Conservation (phyloP, 192 early-diverging fungal species). For the Cladochytrium replicatum region DNA sequence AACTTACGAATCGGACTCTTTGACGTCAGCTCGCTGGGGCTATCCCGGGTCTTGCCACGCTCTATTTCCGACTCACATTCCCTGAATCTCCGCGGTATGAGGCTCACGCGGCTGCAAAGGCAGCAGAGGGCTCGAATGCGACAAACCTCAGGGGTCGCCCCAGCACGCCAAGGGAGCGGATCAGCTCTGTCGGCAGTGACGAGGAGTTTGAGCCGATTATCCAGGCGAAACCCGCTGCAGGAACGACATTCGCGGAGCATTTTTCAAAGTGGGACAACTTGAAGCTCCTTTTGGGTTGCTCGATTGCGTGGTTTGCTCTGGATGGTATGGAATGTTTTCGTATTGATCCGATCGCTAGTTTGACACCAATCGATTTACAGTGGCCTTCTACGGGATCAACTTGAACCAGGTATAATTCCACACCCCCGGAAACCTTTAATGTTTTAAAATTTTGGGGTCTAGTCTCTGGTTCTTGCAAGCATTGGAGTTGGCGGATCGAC, state of each 20-base stretch:
- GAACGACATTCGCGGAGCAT: constrained; percentile 15
- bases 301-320: constrained; percentile 7
- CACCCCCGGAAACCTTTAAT: no score
- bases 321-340: no score
- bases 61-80: constrained; percentile 84
- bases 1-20: no score
- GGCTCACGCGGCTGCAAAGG: no score
- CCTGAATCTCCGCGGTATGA: constrained; percentile 94
- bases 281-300: constrained; percentile 48
- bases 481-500: constrained; percentile 18
- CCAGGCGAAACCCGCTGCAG: background rate
- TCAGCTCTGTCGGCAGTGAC: constrained; percentile 8
- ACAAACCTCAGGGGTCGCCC: constrained; percentile 33
- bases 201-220: constrained; percentile 9
- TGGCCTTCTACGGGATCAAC: constrained; percentile 11
- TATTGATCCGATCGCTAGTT: no score
- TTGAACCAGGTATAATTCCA: no score
- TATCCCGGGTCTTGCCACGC: constrained; percentile 69
- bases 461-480: constrained; percentile 10
- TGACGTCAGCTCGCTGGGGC: no score
- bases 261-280: constrained; percentile 70
- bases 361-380: constrained; percentile 7
- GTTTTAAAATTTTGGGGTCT: constrained; percentile 12
- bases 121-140: constrained; percentile 43
- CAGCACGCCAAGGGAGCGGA: constrained; percentile 50